Evolutionary conservation across 768 basidiomycete genomes (phyloP).

Genomic region (Rhizopogon sp.): DNA sequence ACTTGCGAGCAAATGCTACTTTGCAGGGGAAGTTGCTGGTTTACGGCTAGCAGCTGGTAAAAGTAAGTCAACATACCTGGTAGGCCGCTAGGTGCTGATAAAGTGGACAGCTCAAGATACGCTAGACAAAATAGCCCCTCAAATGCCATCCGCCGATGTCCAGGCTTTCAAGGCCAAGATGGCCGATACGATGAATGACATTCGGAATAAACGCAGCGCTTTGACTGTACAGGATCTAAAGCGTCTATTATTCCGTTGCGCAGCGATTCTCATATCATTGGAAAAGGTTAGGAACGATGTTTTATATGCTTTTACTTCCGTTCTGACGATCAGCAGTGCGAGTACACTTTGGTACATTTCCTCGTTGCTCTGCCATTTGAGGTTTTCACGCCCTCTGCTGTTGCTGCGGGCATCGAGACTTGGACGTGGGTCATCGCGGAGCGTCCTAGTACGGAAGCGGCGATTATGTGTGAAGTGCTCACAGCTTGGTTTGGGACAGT

Average conservation of each 20-base stretch:
- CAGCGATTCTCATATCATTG: constrained; percentile 70
- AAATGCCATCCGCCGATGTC: constrained; percentile 57
- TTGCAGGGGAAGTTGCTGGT: constrained; percentile 81
- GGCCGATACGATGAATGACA: constrained; percentile 57
- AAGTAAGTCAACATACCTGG: constrained; percentile 35
- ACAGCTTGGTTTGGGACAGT: constrained; percentile 87
- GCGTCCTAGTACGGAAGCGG: constrained; percentile 75
- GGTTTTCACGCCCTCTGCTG: constrained; percentile 80
- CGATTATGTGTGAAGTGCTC: constrained; percentile 79
- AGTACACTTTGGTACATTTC: constrained; percentile 81
- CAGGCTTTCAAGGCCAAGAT: constrained; percentile 64
- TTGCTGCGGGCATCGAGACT: constrained; percentile 84
- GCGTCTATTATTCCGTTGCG: constrained; percentile 81
- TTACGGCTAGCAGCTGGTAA: constrained; percentile 63
- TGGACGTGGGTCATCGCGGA: constrained; percentile 97
- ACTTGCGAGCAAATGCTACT: constrained; percentile 88
- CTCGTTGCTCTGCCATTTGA: constrained; percentile 86
- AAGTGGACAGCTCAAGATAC: constrained; percentile 39
- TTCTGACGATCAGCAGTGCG: constrained; percentile 46
- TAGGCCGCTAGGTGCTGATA: not conserved
- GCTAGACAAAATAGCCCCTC: constrained; percentile 58
- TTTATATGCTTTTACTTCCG: not conserved
- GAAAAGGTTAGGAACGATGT: constrained; percentile 40
- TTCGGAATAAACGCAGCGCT: constrained; percentile 66
- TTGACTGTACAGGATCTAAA: constrained; percentile 80